phyloP scores from a whole-genome alignment of 352 stramenopile genomes.

The Phytopythium kandeliae region DNA sequence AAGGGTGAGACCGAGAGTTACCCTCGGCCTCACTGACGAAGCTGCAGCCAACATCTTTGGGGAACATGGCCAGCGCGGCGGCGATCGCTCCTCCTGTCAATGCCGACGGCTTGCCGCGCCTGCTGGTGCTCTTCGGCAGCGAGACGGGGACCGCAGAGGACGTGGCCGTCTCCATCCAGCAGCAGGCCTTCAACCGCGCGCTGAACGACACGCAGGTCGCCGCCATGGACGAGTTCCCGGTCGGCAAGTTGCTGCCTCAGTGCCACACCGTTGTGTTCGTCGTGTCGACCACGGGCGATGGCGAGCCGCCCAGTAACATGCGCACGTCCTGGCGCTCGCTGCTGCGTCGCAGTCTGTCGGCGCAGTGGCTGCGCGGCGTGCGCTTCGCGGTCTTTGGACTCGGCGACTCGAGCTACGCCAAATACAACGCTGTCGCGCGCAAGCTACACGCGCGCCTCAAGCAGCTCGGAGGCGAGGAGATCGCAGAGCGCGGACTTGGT shows the following conservation, averaged over 20 bases:
- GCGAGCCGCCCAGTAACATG: slow-evolving; percentile 91
- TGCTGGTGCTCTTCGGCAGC: slow-evolving; percentile 88
- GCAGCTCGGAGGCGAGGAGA: slow-evolving; percentile 77
- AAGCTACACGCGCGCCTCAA: slow-evolving; percentile 79
- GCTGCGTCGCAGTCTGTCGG: slow-evolving; percentile 74
- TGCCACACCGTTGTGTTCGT: slow-evolving; percentile 84
- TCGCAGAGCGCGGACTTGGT: slow-evolving; percentile 72
- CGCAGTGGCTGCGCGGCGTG: slow-evolving; percentile 60
- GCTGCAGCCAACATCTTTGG: not conserved
- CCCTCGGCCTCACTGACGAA: too few species aligned
- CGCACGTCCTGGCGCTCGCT: slow-evolving; percentile 75
- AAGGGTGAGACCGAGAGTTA: too few species aligned
- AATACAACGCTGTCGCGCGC: slow-evolving; percentile 89
- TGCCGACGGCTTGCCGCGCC: slow-evolving; percentile 17
- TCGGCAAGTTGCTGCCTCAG: slow-evolving; percentile 38
- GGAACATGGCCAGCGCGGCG: not conserved
- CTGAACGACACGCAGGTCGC: slow-evolving; percentile 44
- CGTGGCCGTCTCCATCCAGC: slow-evolving; percentile 72
- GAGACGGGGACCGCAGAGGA: slow-evolving; percentile 89
- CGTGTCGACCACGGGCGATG: slow-evolving; percentile 89
- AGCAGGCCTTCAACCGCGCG: slow-evolving; percentile 51
- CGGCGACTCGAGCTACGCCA: slow-evolving; percentile 90
- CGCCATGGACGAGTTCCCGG: slow-evolving; percentile 68
- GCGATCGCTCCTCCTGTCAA: not conserved
- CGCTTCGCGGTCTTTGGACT: slow-evolving; percentile 88